phyloP scores from a whole-genome alignment of 768 basidiomycete genomes.

The Tephrocybe sp. region DNA sequence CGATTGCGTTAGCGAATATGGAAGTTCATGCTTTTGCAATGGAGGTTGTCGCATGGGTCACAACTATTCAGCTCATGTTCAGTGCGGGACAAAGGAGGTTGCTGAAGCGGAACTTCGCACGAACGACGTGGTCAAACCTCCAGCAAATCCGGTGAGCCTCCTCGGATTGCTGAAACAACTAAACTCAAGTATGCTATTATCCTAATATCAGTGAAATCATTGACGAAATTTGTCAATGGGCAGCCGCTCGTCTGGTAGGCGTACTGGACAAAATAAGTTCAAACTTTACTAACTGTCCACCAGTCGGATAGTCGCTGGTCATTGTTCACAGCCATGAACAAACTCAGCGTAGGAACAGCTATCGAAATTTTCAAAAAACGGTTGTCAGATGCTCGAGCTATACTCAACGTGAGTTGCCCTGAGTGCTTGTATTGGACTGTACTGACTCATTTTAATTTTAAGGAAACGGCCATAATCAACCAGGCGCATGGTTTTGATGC shows the following conservation, averaged over 20 bases:
- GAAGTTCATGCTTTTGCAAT: conserved; percentile 7
- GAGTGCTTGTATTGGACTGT: no score
- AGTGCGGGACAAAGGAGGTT: background rate
- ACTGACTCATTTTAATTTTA: no score
- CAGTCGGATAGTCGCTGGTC: conserved; percentile 4
- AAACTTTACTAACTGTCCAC: background rate
- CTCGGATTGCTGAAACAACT: background rate
- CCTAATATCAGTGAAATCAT: conserved; percentile 6
- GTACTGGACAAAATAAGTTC: background rate
- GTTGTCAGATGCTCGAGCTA: no score
- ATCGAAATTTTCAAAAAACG: no score
- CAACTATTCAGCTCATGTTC: background rate
- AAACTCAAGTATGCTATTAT: no score
- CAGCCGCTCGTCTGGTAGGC: conserved; percentile 3
- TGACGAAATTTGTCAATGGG: conserved; percentile 15
- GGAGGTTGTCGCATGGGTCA: conserved; percentile 7
- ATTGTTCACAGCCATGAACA: background rate
- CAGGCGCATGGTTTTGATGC: no score
- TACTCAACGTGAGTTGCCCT: no score
- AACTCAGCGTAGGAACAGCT: no score
- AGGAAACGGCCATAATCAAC: no score
- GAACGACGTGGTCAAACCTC: conserved; percentile 8
- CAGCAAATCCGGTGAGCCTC: conserved; percentile 9
- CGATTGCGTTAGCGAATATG: background rate
- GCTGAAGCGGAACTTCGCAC: background rate